Conservation (phyloP, 2,329 filamentous ascomycete species). For the Fonsecaea multimorphosa region DNA sequence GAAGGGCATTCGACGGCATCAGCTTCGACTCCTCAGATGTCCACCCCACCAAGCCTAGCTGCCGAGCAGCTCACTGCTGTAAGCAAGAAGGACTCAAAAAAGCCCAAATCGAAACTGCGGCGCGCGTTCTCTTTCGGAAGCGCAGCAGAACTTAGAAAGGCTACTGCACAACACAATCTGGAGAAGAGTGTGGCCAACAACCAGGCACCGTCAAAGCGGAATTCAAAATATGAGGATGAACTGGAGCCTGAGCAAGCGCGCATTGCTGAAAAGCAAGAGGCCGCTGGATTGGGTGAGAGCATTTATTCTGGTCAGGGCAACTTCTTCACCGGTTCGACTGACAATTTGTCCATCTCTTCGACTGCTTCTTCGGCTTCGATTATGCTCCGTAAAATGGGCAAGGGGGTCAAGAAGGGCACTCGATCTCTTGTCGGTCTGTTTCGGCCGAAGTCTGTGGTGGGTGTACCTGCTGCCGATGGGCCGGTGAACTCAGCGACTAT, state of each 20-base stretch:
- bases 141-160: constrained; percentile 84
- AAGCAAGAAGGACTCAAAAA: constrained; percentile 79
- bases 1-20: neutral
- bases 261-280: constrained; percentile 92
- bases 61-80: constrained; percentile 86
- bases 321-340: constrained; percentile 87
- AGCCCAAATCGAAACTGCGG: constrained; percentile 83
- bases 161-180: constrained; percentile 67
- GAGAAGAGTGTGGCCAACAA: constrained; percentile 53
- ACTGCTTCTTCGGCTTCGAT: constrained; percentile 57
- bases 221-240: constrained; percentile 68
- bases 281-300: constrained; percentile 84
- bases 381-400: constrained; percentile 91
- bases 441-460: constrained; percentile 88
- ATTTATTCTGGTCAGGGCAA: constrained; percentile 89
- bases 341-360: constrained; percentile 72
- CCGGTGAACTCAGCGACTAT: constrained; percentile 69
- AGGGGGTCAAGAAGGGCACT: constrained; percentile 93
- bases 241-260: constrained; percentile 87
- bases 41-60: constrained; percentile 65
- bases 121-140: constrained; percentile 97
- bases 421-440: constrained; percentile 93
- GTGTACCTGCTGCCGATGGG: constrained; percentile 73
- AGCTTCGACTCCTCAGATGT: constrained; percentile 38
- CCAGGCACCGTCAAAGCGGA: constrained; percentile 58